Evolutionary conservation across 192 early-diverging fungal genomes (phyloP).

Genomic region (Endogone sp.): DNA sequence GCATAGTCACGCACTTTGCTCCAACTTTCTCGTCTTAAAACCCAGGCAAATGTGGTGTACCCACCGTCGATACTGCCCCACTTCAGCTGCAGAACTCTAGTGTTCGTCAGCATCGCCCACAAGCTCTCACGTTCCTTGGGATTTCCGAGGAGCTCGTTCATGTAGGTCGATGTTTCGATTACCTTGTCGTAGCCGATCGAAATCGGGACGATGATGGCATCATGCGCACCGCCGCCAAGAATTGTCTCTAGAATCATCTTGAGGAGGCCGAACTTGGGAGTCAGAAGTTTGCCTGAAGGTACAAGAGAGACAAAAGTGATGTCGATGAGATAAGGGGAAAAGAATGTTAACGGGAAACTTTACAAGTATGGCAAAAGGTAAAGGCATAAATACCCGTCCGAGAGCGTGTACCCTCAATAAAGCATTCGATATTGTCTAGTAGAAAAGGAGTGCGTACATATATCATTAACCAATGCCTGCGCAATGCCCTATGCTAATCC

Average conservation of each 20-base stretch:
- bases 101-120: slow-evolving; percentile 58
- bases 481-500: too few species aligned
- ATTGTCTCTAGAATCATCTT: slow-evolving; percentile 81
- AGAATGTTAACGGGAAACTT: background rate
- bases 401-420: slow-evolving; percentile 80
- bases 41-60: too few species aligned
- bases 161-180: slow-evolving; percentile 77
- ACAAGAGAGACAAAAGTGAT: slow-evolving; percentile 1
- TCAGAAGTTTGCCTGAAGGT: slow-evolving; percentile 57
- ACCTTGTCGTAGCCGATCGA: slow-evolving; percentile 83
- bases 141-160: slow-evolving; percentile 72
- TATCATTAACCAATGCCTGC: too few species aligned
- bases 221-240: slow-evolving; percentile 49
- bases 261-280: slow-evolving; percentile 77
- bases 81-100: slow-evolving; percentile 55
- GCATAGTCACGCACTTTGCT: background rate
- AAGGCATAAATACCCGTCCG: slow-evolving; percentile 50
- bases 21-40: background rate
- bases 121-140: slow-evolving; percentile 80
- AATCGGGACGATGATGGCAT: slow-evolving; percentile 76
- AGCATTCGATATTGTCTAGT: slow-evolving; percentile 72
- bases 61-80: slow-evolving; percentile 77
- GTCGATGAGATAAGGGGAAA: background rate
- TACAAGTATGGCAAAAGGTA: background rate
- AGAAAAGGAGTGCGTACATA: background rate